Conservation (phyloP, 2,329 filamentous ascomycete species). For the Colletotrichum sp. region DNA sequence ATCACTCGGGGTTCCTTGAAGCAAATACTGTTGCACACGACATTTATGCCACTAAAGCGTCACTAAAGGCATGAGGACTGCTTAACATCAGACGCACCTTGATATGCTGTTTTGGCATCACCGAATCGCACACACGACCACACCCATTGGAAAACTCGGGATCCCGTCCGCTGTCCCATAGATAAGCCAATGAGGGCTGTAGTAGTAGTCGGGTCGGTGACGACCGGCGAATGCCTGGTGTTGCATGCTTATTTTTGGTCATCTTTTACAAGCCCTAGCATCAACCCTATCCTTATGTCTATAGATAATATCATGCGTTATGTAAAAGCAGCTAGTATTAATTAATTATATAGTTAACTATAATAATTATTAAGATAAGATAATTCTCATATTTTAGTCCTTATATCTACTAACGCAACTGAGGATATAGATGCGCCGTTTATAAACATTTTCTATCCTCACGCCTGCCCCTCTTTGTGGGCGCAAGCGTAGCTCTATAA, state of each 20-base stretch:
- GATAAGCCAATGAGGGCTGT: not conserved
- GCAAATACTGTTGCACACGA: not conserved
- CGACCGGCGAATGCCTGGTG: not conserved
- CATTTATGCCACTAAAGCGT: not conserved
- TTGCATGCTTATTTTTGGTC: not conserved
- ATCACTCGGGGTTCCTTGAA: not conserved
- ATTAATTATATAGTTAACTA: not conserved
- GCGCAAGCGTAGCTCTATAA: not conserved
- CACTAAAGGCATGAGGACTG: not conserved
- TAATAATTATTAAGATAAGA: not conserved
- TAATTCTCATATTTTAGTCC: not conserved
- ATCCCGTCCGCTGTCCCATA: slow-evolving; percentile 3
- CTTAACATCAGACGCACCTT: not conserved
- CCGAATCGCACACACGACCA: not conserved
- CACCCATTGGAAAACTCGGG: not conserved
- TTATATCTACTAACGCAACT: not conserved
- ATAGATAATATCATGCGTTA: no score
- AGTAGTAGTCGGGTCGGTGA: not conserved
- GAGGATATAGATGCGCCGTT: not conserved
- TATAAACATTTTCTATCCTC: not conserved
- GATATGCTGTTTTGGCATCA: not conserved
- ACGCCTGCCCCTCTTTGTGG: not conserved
- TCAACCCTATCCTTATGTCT: no score
- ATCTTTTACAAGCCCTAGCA: no score
- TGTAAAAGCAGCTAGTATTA: not conserved